Percentiles rank a stretch among this genome's conserved stretches.
Evolutionary conservation across 2,329 filamentous ascomycete species (phyloP).

Genomic region (Nemania serpens): DNA sequence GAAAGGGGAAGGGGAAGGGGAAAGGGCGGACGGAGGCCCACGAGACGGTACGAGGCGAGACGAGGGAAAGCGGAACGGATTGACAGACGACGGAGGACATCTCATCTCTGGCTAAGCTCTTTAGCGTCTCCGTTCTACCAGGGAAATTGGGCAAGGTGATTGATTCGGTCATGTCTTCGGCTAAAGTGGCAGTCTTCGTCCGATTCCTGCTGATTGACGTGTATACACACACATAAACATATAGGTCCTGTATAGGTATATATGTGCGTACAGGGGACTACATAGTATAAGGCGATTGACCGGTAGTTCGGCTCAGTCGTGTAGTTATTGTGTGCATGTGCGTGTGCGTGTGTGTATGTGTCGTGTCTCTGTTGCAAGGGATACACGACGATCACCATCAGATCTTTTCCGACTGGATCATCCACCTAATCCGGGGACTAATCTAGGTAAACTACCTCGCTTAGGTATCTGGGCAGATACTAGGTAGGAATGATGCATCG

Average conservation of each 20-base stretch:
- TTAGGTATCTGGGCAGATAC: too few species aligned
- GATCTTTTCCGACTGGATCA: not conserved
- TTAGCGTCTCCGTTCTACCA: not conserved
- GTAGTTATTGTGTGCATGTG: not conserved
- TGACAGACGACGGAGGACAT: too few species aligned
- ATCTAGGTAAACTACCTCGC: too few species aligned
- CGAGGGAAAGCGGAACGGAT: not conserved
- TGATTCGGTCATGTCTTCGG: conserved; percentile 14
- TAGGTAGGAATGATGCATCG: too few species aligned
- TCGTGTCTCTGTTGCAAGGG: not conserved
- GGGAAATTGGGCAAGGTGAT: too few species aligned
- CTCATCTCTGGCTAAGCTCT: conserved; percentile 21
- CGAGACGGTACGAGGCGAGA: not conserved
- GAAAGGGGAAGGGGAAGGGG: too few species aligned
- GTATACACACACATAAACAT: too few species aligned
- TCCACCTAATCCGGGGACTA: too few species aligned
- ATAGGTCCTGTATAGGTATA: not conserved
- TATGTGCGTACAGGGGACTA: not conserved
- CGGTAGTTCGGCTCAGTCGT: conserved; percentile 7
- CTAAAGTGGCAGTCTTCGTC: conserved; percentile 18
- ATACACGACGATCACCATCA: not conserved
- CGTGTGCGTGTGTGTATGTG: not conserved
- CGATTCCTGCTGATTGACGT: not conserved
- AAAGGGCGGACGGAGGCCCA: not conserved
- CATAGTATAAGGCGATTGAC: not conserved